Conservation (phyloP, 2,329 filamentous ascomycete genomes). For the Fusarium citri region DNA sequence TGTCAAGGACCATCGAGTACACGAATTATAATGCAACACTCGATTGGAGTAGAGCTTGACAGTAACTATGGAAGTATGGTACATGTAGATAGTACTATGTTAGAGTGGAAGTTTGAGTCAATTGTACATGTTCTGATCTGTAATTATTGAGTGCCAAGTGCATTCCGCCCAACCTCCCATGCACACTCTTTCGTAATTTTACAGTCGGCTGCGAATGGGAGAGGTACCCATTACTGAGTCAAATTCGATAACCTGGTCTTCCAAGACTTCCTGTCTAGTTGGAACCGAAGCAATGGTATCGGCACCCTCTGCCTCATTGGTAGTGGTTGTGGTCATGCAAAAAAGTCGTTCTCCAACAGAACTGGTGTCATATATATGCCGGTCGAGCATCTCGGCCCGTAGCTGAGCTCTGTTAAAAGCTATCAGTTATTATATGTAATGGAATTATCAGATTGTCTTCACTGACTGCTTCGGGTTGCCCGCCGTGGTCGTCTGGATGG, state of each 20-base stretch:
- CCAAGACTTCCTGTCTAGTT: background rate
- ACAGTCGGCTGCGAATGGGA: background rate
- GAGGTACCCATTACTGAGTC: background rate
- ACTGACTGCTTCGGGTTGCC: conserved; percentile 7
- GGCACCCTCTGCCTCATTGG: background rate
- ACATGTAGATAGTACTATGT: background rate
- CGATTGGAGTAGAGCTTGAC: background rate
- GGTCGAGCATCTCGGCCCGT: background rate
- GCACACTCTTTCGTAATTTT: background rate
- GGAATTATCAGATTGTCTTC: fast-evolving
- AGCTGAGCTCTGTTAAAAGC: background rate
- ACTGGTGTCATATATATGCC: conserved; percentile 15
- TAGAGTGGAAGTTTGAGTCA: no score
- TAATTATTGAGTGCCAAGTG: background rate
- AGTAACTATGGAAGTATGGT: no score
- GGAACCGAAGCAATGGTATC: background rate
- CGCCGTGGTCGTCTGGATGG: background rate
- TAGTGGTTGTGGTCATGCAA: background rate
- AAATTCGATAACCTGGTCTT: background rate
- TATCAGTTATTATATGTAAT: background rate
- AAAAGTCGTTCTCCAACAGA: conserved; percentile 12
- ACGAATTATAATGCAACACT: background rate
- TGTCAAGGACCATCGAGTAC: background rate
- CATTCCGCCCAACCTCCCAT: background rate
- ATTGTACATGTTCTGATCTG: no score